These are phyloP conservation scores for Porphyridium purpureum DNA, from an alignment of 23 red algal species.

Conservation along the genomic window DNA sequence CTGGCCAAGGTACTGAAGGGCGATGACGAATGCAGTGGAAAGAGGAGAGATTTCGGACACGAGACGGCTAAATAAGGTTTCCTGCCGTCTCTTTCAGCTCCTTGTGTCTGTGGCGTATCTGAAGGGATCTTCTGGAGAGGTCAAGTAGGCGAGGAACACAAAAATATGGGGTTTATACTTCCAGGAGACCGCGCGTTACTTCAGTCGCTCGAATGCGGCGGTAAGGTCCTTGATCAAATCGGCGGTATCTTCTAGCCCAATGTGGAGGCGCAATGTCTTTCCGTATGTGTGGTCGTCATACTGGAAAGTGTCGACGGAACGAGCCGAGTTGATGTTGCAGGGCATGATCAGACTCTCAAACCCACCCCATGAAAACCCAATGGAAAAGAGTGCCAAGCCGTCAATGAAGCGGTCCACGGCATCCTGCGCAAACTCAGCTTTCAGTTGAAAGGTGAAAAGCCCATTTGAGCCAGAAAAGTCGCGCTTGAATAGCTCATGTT, in stretches of 20 bases:
- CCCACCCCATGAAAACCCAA: conserved; percentile 92
- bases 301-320: conserved; percentile 47
- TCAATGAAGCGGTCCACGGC: conserved; percentile 77
- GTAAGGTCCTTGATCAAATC: conserved; percentile 77
- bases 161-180: too few relatives aligned
- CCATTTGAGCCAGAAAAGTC: conserved; percentile 75
- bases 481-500: conserved; percentile 78
- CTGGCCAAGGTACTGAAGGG: too few relatives aligned
- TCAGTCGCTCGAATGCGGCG: conserved; percentile 48
- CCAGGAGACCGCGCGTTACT: too few relatives aligned
- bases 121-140: too few relatives aligned
- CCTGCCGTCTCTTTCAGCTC: too few relatives aligned
- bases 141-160: too few relatives aligned
- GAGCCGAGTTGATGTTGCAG: conserved; percentile 57
- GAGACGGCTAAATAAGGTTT: too few relatives aligned
- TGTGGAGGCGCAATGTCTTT: conserved; percentile 63
- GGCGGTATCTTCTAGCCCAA: conserved; percentile 58
- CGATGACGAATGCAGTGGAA: too few relatives aligned
- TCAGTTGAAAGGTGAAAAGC: conserved; percentile 78
- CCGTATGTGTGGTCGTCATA: conserved; percentile 67
- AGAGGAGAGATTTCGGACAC: too few relatives aligned
- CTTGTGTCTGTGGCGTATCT: too few relatives aligned
- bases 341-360: conserved; percentile 79
- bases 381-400: conserved; percentile 48
- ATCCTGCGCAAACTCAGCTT: conserved; percentile 31